phyloP scores from a whole-genome alignment of 208 protist genomes.

The Trypanosoma platydactyli region DNA sequence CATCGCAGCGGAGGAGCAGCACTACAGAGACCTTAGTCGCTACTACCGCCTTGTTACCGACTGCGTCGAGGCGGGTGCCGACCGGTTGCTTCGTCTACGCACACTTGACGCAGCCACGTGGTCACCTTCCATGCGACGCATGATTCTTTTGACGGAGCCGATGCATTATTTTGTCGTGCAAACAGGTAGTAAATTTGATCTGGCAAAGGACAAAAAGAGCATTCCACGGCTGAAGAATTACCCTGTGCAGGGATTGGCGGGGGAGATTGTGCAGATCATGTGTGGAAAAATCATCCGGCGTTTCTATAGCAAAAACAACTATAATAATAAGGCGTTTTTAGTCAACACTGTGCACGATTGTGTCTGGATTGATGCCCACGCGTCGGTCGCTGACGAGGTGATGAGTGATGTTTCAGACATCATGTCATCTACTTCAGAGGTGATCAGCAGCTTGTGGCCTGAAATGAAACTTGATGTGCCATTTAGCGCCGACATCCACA shows the following conservation, averaged over 20 bases:
- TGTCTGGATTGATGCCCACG: constrained; percentile 89
- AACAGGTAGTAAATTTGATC: constrained; percentile 90
- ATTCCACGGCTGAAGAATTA: constrained; percentile 91
- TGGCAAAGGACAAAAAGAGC: constrained; percentile 77
- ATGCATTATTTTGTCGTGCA: constrained; percentile 84
- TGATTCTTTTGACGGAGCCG: constrained; percentile 78
- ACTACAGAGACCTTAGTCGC: constrained; percentile 78
- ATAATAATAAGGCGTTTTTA: constrained; percentile 79
- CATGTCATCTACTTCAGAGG: constrained; percentile 74
- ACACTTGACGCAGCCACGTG: constrained; percentile 63
- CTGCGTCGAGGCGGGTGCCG: constrained; percentile 74
- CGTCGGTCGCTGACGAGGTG: constrained; percentile 75
- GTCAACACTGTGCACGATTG: constrained; percentile 93
- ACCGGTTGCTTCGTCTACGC: constrained; percentile 73
- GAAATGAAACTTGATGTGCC: constrained; percentile 87
- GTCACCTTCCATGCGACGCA: constrained; percentile 62
- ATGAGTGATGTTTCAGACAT: constrained; percentile 60
- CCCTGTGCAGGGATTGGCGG: constrained; percentile 86
- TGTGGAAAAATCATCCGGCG: constrained; percentile 80
- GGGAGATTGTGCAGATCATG: constrained; percentile 92
- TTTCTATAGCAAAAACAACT: constrained; percentile 78
- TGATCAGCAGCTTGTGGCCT: constrained; percentile 74
- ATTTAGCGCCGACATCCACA: constrained; percentile 82
- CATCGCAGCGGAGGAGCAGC: constrained; percentile 82
- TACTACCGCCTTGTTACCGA: constrained; percentile 85